Evolutionary conservation across 2,329 filamentous ascomycete genomes (phyloP), one percentile per base, ranked within the genome.

Genomic region (Ophiosphaerella herpotricha): DNA sequence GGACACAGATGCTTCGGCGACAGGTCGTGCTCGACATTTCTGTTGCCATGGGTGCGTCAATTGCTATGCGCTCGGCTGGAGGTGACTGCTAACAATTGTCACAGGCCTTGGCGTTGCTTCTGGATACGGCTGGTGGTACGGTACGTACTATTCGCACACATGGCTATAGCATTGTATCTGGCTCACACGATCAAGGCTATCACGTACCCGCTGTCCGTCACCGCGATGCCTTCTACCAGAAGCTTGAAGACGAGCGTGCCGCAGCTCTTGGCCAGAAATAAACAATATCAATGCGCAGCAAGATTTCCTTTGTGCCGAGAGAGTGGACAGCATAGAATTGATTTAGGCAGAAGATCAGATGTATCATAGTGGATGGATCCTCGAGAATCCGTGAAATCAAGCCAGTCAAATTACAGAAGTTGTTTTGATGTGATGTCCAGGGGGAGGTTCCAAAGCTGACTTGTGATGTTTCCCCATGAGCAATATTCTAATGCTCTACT

Each of bases 111-210:
- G 84, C 66, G 79, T 81, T 60, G 77, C 82, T 61, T 78, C 79
- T 72, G 85, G 84, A 63, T 87, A 86, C 75, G 79, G 81, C 70
- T 88, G 81, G 78, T 87, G 85, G 85, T 87, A 87, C 77, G 84
- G 77, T 79, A 79, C 57, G 77, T 80, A 67, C 5, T 29, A 45
- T 23, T 29, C 36, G 13, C 33, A 16, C 43, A 41, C 53, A 33
- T 18, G 7, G 5, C n/a, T 16, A 14, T n/a, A 23, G 12, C 13
- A 24, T 9, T 24, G 21, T 5, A 16, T 12, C 26, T 16, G 31
- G 43, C 57, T 55, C 40, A 55, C 46, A 41, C 39, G n/a, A 31
- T 34, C 16, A 61, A 85, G 83, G 84, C 67, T 86, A 81, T 77
- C 84, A 87, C 77, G 79, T 87, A 48, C 84, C 83, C 67, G 77